Base-by-base conservation (phyloP, 108 stramenopile genomes). In the Pseudonitzschia delicatissima region DNA sequence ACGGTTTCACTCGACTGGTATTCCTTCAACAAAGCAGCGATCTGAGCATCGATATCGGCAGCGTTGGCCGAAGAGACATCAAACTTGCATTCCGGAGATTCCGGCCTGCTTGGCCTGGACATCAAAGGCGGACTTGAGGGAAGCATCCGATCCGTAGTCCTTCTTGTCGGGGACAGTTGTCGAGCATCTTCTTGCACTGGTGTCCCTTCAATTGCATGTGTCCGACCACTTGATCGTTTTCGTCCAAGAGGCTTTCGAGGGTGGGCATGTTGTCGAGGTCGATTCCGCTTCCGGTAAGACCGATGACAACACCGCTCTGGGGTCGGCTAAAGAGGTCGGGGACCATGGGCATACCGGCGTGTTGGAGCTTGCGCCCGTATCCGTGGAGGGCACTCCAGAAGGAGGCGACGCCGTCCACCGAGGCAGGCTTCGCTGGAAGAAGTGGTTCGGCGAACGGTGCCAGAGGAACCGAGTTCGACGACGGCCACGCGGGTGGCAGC, bases 261-360 rank as follows among this genome's bases (percentile, higher is more conserved):
- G 67, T 75, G 12, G 87, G 84, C 89, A 93, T 91, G 45, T 68
- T 60, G 42, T 72, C 74, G 37, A 91, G 69, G 48, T 82, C 84
- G 25, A 77, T 74, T 20, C 58, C 77, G 27, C 49, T 67, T 66
- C 85, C 85, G 8, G 72, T 70, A 20, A 93, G 5, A 20, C 86
- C 88, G 52, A 93, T 40, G 23, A 91, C 81, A 33, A 93, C 73
- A 26, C 88, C 86, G 37, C 80, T 74, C 48, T 87, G 81, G 36
- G 89, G 74, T 42, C 71, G 71, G 59, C 60, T 59, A 50, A 93
- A 93, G 45, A 93, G 65, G 67, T 91, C 92, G n/a, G 92, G 89
- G 49, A 93, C 92, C 5, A 93, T 77, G 4, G 86, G 66, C 89
- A 91, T 90, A 17, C 87, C 87, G 6, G 90, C 72, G 44, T 88